Percentiles rank a stretch among this genome's conserved stretches.
Evolutionary conservation across 495 filamentous ascomycete species (phyloP).

Genomic region (Halenospora varia): DNA sequence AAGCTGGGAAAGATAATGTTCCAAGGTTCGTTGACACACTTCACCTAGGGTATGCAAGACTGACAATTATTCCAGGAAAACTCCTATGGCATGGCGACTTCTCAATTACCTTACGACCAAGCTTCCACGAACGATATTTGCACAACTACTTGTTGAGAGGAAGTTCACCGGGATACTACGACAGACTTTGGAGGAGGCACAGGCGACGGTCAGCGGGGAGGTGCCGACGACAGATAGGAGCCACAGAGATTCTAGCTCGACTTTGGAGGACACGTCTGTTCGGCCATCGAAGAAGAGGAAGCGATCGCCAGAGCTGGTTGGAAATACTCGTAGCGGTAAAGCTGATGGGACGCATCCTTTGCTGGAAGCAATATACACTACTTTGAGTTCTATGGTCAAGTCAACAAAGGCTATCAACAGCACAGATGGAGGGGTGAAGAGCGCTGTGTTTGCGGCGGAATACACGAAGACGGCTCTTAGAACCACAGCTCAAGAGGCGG

Average conservation of each 20-base stretch:
- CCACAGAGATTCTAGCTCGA: not conserved
- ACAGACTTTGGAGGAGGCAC: constrained; percentile 35
- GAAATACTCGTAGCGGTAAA: not conserved
- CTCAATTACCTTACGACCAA: constrained; percentile 41
- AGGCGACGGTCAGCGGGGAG: constrained; percentile 1
- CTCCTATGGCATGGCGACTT: constrained; percentile 44
- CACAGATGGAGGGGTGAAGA: constrained; percentile 22
- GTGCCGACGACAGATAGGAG: constrained; percentile 19
- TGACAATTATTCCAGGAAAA: constrained; percentile 31
- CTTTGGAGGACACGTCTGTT: constrained; percentile 2
- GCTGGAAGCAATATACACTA: constrained; percentile 10
- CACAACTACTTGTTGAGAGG: constrained; percentile 44
- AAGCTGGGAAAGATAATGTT: constrained; percentile 27
- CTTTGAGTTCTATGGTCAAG: constrained; percentile 2
- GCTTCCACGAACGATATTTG: constrained; percentile 42
- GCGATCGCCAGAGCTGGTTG: constrained; percentile 29
- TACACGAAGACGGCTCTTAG: constrained; percentile 49
- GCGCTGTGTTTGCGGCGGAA: constrained; percentile 40
- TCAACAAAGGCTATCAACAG: constrained; percentile 25
- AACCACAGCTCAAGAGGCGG: constrained; percentile 42
- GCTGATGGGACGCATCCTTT: not conserved
- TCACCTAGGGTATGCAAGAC: not conserved
- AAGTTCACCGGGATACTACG: constrained; percentile 45
- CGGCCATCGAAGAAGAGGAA: constrained; percentile 40
- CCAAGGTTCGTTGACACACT: constrained; percentile 27